Evolutionary conservation across 2,329 filamentous ascomycete genomes (phyloP).

Genomic region (Nigrograna mackinnonii): DNA sequence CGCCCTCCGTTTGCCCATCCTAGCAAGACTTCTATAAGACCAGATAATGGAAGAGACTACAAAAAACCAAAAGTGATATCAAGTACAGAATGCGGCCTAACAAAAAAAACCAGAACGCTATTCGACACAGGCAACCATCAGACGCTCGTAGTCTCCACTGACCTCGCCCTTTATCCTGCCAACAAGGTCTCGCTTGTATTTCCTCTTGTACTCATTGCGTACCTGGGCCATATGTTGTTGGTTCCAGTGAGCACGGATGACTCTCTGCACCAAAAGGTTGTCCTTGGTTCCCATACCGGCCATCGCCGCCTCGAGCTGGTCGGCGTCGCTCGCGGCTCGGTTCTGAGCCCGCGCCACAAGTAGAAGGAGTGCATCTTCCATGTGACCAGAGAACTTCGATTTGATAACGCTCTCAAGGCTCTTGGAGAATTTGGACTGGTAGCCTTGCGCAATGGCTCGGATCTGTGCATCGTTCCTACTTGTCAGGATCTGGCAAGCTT

Average conservation of each 20-base stretch:
- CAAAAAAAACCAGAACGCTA: background rate
- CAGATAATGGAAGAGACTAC: too few species aligned
- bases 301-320: constrained; percentile 85
- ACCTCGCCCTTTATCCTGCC: constrained; percentile 79
- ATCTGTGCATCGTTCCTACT: constrained; percentile 81
- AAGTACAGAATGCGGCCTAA: background rate
- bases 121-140: constrained; percentile 67
- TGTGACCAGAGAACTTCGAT: constrained; percentile 87
- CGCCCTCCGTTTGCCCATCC: too few species aligned
- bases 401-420: constrained; percentile 74
- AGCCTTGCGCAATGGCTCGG: constrained; percentile 76
- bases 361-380: constrained; percentile 80
- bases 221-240: constrained; percentile 73
- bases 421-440: constrained; percentile 72
- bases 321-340: constrained; percentile 81
- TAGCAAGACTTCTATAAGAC: too few species aligned
- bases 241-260: constrained; percentile 86
- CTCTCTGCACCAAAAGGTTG: constrained; percentile 72
- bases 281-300: constrained; percentile 87
- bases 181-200: constrained; percentile 69
- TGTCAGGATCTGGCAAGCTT: constrained; percentile 78
- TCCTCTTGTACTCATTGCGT: constrained; percentile 74
- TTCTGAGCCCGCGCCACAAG: constrained; percentile 79
- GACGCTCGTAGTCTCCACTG: constrained; percentile 76
- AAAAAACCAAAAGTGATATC: too few species aligned